Conservation (phyloP, 1,284 basidiomycete genomes). For the Marasmius oreades region DNA sequence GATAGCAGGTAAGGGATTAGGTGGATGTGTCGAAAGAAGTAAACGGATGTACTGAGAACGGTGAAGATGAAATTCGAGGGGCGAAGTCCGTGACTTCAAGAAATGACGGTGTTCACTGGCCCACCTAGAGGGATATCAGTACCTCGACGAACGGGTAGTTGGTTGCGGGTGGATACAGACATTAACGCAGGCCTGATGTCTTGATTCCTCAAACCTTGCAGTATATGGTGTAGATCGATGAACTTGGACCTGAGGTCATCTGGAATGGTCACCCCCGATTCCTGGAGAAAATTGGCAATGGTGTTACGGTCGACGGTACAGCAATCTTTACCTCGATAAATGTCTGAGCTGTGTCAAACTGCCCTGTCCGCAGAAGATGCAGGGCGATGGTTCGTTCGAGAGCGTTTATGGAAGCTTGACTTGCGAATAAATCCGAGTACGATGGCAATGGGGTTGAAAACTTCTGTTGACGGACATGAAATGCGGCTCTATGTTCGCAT, state of each 20-base stretch:
- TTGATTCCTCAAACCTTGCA: conserved; percentile 62
- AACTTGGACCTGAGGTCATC: conserved; percentile 58
- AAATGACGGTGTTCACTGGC: conserved; percentile 63
- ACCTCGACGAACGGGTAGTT: conserved; percentile 4
- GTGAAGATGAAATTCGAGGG: conserved; percentile 84
- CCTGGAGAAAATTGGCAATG: conserved; percentile 40
- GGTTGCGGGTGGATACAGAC: conserved; percentile 38
- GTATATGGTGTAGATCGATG: conserved; percentile 70
- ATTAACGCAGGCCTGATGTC: conserved; percentile 72
- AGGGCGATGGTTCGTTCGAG: conserved; percentile 73
- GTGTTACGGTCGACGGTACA: conserved; percentile 1
- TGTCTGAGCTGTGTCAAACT: conserved; percentile 69
- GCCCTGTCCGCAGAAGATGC: conserved; percentile 78
- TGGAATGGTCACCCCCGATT: conserved; percentile 64
- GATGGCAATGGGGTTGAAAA: conserved; percentile 65
- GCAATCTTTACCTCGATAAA: conserved; percentile 59
- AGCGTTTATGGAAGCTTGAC: conserved; percentile 52
- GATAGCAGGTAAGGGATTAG: conserved; percentile 58
- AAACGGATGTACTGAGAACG: conserved; percentile 82
- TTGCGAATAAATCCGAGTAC: conserved; percentile 68
- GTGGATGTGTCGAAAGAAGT: conserved; percentile 54
- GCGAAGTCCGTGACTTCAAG: conserved; percentile 65
- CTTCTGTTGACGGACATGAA: conserved; percentile 46
- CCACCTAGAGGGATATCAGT: conserved; percentile 56
- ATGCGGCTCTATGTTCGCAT: not conserved